A percentile compares a stretch with the other conserved stretches of the same genome.
Evolutionary conservation across 176 grass and related monocot genomes (phyloP).

Genomic region (Oryza brachyantha): DNA sequence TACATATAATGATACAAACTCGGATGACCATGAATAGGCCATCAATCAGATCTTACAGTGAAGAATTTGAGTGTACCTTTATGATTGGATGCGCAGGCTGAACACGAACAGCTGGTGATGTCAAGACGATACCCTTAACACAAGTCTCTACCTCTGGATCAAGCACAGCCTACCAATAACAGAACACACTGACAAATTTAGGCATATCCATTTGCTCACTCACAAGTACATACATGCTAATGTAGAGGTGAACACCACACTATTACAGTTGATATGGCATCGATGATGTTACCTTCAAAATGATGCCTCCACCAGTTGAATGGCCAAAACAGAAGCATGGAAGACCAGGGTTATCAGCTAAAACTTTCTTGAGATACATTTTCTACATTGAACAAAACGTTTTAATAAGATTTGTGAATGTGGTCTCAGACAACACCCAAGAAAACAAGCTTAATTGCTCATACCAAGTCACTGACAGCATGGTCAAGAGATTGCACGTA

Average conservation of each 20-base stretch:
- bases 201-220: neutral
- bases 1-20: no score
- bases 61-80: conserved; percentile 33
- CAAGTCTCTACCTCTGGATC: conserved; percentile 57
- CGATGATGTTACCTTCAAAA: conserved; percentile 60
- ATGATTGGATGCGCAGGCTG: conserved; percentile 72
- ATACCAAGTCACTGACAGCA: conserved; percentile 78
- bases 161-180: conserved; percentile 55
- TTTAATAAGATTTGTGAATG: neutral
- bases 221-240: neutral
- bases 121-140: conserved; percentile 62
- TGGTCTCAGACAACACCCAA: neutral
- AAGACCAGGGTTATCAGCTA: conserved; percentile 56
- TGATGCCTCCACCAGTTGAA: conserved; percentile 86
- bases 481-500: conserved; percentile 91
- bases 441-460: neutral
- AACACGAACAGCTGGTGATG: conserved; percentile 78
- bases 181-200: neutral
- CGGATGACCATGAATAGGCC: no score
- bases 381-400: conserved; percentile 43
- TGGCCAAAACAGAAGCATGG: conserved; percentile 92
- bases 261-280: neutral
- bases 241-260: neutral
- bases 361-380: conserved; percentile 73
- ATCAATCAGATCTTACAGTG: neutral